Percentiles rank a stretch among this genome's conserved stretches.
Conservation (phyloP, 768 basidiomycete species). For the Daedaleopsis sinensis region DNA sequence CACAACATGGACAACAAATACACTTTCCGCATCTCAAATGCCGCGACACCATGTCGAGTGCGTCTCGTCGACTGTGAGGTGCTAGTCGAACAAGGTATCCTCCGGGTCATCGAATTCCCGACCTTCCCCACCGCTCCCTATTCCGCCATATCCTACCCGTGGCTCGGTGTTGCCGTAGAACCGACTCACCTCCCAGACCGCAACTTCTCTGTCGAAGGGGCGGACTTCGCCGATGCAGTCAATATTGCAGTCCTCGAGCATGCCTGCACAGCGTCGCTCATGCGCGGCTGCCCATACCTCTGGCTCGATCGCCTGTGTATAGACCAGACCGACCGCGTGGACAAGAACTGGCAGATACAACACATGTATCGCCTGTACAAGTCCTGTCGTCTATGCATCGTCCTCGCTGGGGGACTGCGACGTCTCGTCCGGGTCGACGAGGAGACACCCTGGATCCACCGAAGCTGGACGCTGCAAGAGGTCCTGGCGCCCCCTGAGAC, state of each 20-base stretch:
- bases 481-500: slow-evolving; percentile 1
- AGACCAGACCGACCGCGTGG: slow-evolving; percentile 3
- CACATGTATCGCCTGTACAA: slow-evolving; percentile 15
- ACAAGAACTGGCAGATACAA: slow-evolving; percentile 19
- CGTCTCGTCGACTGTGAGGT: slow-evolving; percentile 16
- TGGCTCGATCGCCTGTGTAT: slow-evolving; percentile 22
- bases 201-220: slow-evolving; percentile 12
- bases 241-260: slow-evolving; percentile 6
- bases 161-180: slow-evolving; percentile 4
- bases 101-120: slow-evolving; percentile 12
- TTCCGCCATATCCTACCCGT: slow-evolving; percentile 17
- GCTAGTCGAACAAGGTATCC: not conserved
- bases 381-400: slow-evolving; percentile 9
- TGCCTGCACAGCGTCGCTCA: slow-evolving; percentile 12
- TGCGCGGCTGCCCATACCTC: not conserved
- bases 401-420: slow-evolving; percentile 12
- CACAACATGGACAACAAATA: not conserved
- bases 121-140: slow-evolving; percentile 10
- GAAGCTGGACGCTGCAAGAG: slow-evolving; percentile 19
- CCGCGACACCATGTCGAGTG: slow-evolving; percentile 1
- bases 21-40: slow-evolving; percentile 1
- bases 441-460: slow-evolving; percentile 18
- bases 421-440: slow-evolving; percentile 14
- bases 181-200: not conserved
- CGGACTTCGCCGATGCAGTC: slow-evolving; percentile 11